Conservation (phyloP, 75 land plant species). For the Cryptomeria japonica region DNA sequence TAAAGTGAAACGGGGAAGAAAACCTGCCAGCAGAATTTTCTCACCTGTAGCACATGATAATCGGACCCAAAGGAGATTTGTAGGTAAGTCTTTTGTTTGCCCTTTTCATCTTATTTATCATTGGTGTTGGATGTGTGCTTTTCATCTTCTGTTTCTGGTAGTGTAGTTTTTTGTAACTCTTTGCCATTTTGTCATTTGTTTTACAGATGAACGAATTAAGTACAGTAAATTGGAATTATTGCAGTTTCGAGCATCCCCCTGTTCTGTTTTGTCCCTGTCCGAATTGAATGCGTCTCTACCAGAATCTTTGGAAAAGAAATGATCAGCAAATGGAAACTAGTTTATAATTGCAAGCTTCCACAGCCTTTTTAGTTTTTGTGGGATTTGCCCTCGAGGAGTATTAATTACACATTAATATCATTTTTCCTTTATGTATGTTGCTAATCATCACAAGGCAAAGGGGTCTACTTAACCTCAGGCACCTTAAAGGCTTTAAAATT, state of each 20-base stretch:
- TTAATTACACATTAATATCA: too few species aligned
- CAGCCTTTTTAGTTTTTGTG: too few species aligned
- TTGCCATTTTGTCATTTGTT: constrained; percentile 3
- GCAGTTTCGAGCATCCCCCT: constrained; percentile 20
- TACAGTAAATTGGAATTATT: constrained; percentile 57
- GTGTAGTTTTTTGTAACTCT: not conserved
- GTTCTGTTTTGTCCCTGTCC: not conserved
- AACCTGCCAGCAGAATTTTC: constrained; percentile 4
- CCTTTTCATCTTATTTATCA: not conserved
- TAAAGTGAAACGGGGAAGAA: not conserved
- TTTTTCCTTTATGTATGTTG: too few species aligned
- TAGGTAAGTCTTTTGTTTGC: not conserved
- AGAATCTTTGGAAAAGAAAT: not conserved
- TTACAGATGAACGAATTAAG: constrained; percentile 69
- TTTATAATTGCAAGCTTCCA: not conserved
- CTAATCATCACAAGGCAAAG: too few species aligned
- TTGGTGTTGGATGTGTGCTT: not conserved
- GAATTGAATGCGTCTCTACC: not conserved
- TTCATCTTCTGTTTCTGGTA: not conserved
- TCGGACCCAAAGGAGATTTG: constrained; percentile 16
- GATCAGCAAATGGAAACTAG: not conserved
- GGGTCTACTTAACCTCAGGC: too few species aligned
- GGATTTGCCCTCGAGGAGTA: too few species aligned
- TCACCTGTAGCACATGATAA: constrained; percentile 12
- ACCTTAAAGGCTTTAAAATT: too few species aligned